These are phyloP conservation scores for Solioccasus polychromus DNA, from an alignment of 768 basidiomycete species.

Conservation along the genomic window DNA sequence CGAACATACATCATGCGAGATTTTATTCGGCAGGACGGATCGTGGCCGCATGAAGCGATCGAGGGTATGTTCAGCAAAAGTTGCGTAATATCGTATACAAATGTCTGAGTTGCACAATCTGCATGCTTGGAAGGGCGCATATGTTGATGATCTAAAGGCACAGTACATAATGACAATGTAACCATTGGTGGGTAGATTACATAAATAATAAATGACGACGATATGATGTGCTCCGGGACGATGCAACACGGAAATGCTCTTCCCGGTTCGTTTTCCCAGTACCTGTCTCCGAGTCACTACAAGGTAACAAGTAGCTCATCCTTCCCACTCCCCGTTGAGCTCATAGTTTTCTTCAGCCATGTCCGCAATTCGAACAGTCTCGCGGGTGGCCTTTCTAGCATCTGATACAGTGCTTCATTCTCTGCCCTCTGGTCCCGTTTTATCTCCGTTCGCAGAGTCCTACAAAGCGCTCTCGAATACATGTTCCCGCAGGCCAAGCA, in stretches of 20 bases:
- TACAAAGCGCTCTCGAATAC: slow-evolving; percentile 32
- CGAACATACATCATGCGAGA: neutral
- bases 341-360: slow-evolving; percentile 13
- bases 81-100: slow-evolving; percentile 91
- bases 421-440: slow-evolving; percentile 39
- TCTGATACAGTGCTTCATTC: slow-evolving; percentile 67
- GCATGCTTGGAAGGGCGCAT: slow-evolving; percentile 94
- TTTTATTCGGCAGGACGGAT: slow-evolving; percentile 62
- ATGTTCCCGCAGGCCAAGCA: slow-evolving; percentile 38
- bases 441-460: slow-evolving; percentile 38
- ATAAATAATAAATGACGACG: no score
- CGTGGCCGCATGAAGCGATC: slow-evolving; percentile 97
- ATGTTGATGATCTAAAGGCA: slow-evolving; percentile 52
- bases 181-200: no score
- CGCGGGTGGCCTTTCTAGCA: slow-evolving; percentile 68
- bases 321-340: neutral
- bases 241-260: no score
- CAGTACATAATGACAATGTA: no score
- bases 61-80: slow-evolving; percentile 91
- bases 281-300: neutral
- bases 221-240: no score
- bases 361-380: slow-evolving; percentile 42
- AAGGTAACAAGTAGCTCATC: slow-evolving; percentile 6
- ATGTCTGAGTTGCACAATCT: slow-evolving; percentile 92
- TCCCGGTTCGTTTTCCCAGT: neutral